Evolutionary conservation across 2,329 filamentous ascomycete genomes (phyloP).

Genomic region (Fusarium xyrophilum): DNA sequence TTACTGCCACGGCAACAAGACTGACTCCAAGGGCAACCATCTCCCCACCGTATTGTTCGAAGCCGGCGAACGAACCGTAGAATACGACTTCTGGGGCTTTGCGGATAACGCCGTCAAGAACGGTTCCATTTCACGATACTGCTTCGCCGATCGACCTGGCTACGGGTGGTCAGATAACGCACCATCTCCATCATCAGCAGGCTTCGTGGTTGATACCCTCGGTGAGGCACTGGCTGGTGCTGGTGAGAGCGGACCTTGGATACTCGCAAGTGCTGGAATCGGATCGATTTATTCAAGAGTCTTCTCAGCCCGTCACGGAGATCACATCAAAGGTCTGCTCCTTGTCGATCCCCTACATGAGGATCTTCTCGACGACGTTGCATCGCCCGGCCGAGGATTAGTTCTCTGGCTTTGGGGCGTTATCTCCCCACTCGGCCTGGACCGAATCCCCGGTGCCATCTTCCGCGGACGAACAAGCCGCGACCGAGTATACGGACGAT

Average conservation of each 20-base stretch:
- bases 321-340: slow-evolving; percentile 77
- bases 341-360: slow-evolving; percentile 91
- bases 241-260: slow-evolving; percentile 86
- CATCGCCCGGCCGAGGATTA: slow-evolving; percentile 75
- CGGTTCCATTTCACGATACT: slow-evolving; percentile 85
- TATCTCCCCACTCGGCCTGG: slow-evolving; percentile 84
- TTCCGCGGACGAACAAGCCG: slow-evolving; percentile 80
- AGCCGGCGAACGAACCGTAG: slow-evolving; percentile 79
- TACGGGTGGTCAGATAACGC: slow-evolving; percentile 89
- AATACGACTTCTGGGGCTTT: slow-evolving; percentile 80
- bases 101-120: slow-evolving; percentile 78
- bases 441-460: slow-evolving; percentile 79
- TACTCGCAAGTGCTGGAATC: slow-evolving; percentile 84
- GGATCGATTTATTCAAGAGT: slow-evolving; percentile 90
- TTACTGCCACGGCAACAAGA: slow-evolving; percentile 77
- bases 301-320: slow-evolving; percentile 83
- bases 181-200: slow-evolving; percentile 89
- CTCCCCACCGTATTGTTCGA: slow-evolving; percentile 87
- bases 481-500: slow-evolving; percentile 84
- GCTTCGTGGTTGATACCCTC: slow-evolving; percentile 88
- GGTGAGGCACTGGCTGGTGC: slow-evolving; percentile 83
- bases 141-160: slow-evolving; percentile 93
- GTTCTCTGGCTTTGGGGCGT: slow-evolving; percentile 85
- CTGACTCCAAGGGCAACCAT: slow-evolving; percentile 57
- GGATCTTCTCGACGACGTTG: slow-evolving; percentile 75